phyloP scores from a whole-genome alignment of 768 basidiomycete genomes.

The Kwoniella botswanensis region DNA sequence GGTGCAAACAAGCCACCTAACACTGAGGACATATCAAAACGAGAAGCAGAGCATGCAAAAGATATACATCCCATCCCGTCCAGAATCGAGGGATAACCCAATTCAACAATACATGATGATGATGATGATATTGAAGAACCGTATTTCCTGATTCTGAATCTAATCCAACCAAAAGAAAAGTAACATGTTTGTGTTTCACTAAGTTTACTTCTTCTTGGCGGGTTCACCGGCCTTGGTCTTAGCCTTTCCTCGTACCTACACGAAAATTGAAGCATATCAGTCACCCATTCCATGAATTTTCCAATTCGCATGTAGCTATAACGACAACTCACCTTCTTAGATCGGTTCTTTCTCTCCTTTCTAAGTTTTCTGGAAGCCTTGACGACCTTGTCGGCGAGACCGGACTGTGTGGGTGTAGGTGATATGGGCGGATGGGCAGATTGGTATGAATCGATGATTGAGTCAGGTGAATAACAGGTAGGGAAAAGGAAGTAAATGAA shows the following conservation, averaged over 20 bases:
- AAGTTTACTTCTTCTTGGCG: constrained; percentile 59
- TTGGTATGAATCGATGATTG: background rate
- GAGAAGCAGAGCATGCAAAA: constrained; percentile 1
- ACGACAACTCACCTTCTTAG: constrained; percentile 81
- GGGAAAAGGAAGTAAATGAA: background rate
- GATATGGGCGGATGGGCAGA: background rate
- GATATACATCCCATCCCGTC: constrained; percentile 5
- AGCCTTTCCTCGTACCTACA: constrained; percentile 88
- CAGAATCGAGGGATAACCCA: background rate
- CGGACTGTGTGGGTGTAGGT: constrained; percentile 49
- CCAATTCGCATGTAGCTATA: background rate
- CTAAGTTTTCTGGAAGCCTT: constrained; percentile 95
- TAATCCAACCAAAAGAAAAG: constrained; percentile 1
- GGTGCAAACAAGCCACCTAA: too few species aligned
- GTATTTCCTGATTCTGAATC: background rate
- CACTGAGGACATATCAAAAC: too few species aligned
- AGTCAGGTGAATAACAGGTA: background rate
- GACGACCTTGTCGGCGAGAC: constrained; percentile 72
- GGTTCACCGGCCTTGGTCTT: constrained; percentile 77
- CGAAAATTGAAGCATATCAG: background rate
- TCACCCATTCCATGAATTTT: background rate
- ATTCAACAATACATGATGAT: background rate
- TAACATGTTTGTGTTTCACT: constrained; percentile 8
- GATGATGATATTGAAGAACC: too few species aligned
- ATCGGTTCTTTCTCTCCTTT: constrained; percentile 99